Percentiles rank a stretch among this genome's conserved stretches.
phyloP scores from a whole-genome alignment of 1,284 basidiomycete genomes.

The Papiliotrema fonsecae region DNA sequence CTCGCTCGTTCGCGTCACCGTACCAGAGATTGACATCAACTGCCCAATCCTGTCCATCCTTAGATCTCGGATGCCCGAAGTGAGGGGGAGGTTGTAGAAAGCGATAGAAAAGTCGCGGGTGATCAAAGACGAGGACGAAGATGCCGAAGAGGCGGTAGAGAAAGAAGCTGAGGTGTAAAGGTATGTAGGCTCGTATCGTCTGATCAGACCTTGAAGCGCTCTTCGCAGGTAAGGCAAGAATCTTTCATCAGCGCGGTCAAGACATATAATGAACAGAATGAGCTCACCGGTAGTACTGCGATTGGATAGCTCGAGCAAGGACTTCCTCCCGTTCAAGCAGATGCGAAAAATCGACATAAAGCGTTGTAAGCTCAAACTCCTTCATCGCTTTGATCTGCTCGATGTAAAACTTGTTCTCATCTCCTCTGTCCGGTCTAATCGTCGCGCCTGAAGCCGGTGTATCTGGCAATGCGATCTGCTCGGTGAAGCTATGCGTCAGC shows the following conservation, averaged over 20 bases:
- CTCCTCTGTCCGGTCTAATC: conserved; percentile 41
- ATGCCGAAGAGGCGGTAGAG: conserved; percentile 38
- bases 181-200: conserved; percentile 83
- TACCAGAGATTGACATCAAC: conserved; percentile 88
- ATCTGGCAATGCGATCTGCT: conserved; percentile 65
- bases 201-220: conserved; percentile 82
- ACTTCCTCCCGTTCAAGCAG: conserved; percentile 84
- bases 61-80: conserved; percentile 91
- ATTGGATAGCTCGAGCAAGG: conserved; percentile 84
- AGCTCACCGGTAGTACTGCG: conserved; percentile 79
- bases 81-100: conserved; percentile 92
- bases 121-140: conserved; percentile 68
- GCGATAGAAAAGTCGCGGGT: conserved; percentile 92
- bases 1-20: conserved; percentile 95
- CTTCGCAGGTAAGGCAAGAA: conserved; percentile 91
- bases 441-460: conserved; percentile 68
- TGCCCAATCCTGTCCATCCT: conserved; percentile 89
- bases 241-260: conserved; percentile 24
- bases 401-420: conserved; percentile 63
- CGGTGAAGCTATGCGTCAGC: conserved; percentile 62
- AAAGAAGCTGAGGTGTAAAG: conserved; percentile 72
- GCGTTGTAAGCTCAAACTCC: conserved; percentile 85
- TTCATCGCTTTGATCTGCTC: conserved; percentile 90
- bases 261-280: background rate
- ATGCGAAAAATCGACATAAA: conserved; percentile 94